Evolutionary conservation across 2,329 filamentous ascomycete genomes (phyloP).

Genomic region (Colletotrichum eremochloae): DNA sequence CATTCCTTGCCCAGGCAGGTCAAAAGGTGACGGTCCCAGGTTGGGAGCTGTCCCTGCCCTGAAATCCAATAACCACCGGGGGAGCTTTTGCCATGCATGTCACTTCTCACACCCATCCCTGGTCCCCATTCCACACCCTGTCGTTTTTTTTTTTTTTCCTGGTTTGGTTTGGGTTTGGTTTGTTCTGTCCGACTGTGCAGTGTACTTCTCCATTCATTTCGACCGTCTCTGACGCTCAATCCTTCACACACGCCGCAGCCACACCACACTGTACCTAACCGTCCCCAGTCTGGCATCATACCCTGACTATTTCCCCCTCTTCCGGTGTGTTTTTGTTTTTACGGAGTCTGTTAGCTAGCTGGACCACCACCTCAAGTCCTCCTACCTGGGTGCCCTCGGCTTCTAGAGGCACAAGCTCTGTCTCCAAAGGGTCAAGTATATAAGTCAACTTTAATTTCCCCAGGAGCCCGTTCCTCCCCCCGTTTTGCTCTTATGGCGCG

Average conservation of each 20-base stretch:
- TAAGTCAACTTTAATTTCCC: conserved; percentile 56
- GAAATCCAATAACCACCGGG: conserved; percentile 11
- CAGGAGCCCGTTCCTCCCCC: conserved; percentile 46
- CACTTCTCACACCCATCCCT: conserved; percentile 34
- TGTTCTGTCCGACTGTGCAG: conserved; percentile 15
- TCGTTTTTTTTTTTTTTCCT: conserved; percentile 7
- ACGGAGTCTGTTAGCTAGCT: conserved; percentile 29
- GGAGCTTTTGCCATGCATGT: conserved; percentile 37
- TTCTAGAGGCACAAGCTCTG: conserved; percentile 43
- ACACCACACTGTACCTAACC: conserved; percentile 5
- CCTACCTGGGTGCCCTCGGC: conserved; percentile 23
- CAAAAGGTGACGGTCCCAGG: background rate
- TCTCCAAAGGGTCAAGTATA: conserved; percentile 51
- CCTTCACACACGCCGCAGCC: background rate
- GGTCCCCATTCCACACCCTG: conserved; percentile 29
- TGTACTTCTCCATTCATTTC: conserved; percentile 1
- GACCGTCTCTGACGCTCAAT: conserved; percentile 21
- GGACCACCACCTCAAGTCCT: conserved; percentile 19
- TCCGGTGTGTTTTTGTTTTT: background rate
- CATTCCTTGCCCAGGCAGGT: background rate
- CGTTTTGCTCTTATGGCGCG: conserved; percentile 57
- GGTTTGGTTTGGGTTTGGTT: background rate
- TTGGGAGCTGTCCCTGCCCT: conserved; percentile 23
- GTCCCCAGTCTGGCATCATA: conserved; percentile 31
- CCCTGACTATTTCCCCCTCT: conserved; percentile 21